Evolutionary conservation across 2,329 filamentous ascomycete genomes (phyloP), one percentile per base, ranked within the genome.

Genomic region (Orbilia oligospora): DNA sequence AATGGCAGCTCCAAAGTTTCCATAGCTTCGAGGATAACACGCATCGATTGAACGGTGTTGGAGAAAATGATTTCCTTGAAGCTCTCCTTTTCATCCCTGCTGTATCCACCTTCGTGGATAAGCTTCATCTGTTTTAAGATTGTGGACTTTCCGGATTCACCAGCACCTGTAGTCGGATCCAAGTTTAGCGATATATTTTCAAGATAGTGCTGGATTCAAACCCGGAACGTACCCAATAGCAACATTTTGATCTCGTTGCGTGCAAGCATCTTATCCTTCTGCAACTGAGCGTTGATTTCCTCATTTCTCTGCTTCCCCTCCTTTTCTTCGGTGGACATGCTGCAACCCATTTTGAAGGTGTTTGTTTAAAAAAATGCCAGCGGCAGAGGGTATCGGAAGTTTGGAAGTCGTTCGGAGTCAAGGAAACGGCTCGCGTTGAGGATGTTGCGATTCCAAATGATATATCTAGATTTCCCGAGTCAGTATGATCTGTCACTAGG

Each of bases 171-270:
- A 18, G 33, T 53, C 22, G 58, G 41, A 55, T 48, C 41, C 27
- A 5, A 36, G 36, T 61, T 61, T 61, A 61, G 58, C 24, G 22
- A 27, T 38, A 3, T 48, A 30, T 30, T 22, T 48, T 38, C n/a
- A 38, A 20, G 9, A 44, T 20, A 41, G 18, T 38, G 46, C 51
- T 53, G n/a, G 16, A 48, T 33, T 46, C 33, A 44, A n/a, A 61
- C 46, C 46, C 27, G 44, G 27, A 71, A 88, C 91, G 84, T 90
- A 97, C 96, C 96, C 83, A 99, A 91, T 83, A 99, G 90, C 83
- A 99, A 89, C 96, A 99, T 98, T 90, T 99, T 99, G 88, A 99
- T 99, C 87, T 99, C 96, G 83, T 99, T 99, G 83, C 95, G 92
- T 88, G 97, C 94, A 89, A 97, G 92, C 93, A 98, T 93, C 87